phyloP scores from a whole-genome alignment of 306 rosid genomes.

The Ammopiptanthus mongolicus region DNA sequence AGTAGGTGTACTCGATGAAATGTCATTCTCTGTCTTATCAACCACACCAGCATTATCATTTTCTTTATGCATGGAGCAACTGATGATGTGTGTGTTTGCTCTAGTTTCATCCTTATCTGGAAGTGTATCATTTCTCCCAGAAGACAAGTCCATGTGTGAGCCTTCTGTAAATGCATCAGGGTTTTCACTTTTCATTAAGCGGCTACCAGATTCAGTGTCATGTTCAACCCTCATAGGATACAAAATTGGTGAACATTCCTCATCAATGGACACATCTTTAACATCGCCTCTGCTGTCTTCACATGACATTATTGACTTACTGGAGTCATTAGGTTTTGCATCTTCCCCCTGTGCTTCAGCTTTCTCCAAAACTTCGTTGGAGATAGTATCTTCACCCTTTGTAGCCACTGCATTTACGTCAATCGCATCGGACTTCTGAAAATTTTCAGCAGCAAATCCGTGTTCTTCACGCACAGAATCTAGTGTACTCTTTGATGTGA shows the following conservation, averaged over 20 bases:
- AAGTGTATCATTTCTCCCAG: slow-evolving; percentile 27
- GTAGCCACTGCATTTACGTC: slow-evolving; percentile 30
- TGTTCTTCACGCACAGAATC: slow-evolving; percentile 34
- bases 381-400: slow-evolving; percentile 25
- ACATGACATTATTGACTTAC: slow-evolving; percentile 28
- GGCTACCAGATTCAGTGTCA: slow-evolving; percentile 31
- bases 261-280: slow-evolving; percentile 40
- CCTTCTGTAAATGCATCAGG: slow-evolving; percentile 21
- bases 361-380: slow-evolving; percentile 20
- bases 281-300: slow-evolving; percentile 15
- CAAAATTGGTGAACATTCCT: slow-evolving; percentile 31
- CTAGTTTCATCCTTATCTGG: slow-evolving; percentile 32
- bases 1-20: slow-evolving; percentile 29
- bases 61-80: slow-evolving; percentile 24
- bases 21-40: not conserved
- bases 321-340: slow-evolving; percentile 25
- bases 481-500: slow-evolving; percentile 32
- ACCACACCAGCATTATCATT: slow-evolving; percentile 19
- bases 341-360: slow-evolving; percentile 29
- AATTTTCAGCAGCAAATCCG: slow-evolving; percentile 27
- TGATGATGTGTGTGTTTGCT: slow-evolving; percentile 16
- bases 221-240: slow-evolving; percentile 4
- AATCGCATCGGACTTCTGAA: slow-evolving; percentile 29
- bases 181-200: slow-evolving; percentile 19
- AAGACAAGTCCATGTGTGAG: slow-evolving; percentile 19